Conservation (phyloP, 1,139 yeast genomes). For the Tardiomyces blankii region DNA sequence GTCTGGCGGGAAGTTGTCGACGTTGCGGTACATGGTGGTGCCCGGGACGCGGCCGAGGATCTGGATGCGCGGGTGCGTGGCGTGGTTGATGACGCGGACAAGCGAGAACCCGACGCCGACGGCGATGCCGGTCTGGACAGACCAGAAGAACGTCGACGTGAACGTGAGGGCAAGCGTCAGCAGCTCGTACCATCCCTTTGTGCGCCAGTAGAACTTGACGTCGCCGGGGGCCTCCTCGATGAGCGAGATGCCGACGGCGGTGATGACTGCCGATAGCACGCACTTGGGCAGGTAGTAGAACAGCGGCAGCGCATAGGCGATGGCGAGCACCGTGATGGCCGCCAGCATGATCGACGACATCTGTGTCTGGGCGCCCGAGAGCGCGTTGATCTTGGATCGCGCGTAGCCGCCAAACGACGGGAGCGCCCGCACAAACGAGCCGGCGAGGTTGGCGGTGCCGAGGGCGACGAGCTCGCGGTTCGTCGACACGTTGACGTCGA, state of each 20-base stretch:
- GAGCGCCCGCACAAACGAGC: constrained; percentile 63
- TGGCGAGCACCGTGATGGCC: constrained; percentile 52
- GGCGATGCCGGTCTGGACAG: constrained; percentile 83
- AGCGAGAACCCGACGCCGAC: constrained; percentile 76
- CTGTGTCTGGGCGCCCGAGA: constrained; percentile 79
- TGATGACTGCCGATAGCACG: constrained; percentile 69
- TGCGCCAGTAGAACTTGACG: constrained; percentile 56
- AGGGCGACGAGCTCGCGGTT: constrained; percentile 63
- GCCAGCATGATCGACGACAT: constrained; percentile 80
- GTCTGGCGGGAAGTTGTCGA: constrained; percentile 38
- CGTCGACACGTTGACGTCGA: constrained; percentile 25
- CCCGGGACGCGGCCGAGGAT: constrained; percentile 77
- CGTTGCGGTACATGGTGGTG: constrained; percentile 64
- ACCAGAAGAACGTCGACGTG: constrained; percentile 60
- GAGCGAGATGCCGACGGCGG: constrained; percentile 66
- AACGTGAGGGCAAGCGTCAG: constrained; percentile 65
- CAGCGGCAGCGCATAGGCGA: constrained; percentile 47
- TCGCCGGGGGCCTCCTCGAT: constrained; percentile 86
- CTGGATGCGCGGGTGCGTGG: constrained; percentile 82
- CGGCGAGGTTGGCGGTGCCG: constrained; percentile 62
- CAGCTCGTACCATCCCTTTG: constrained; percentile 70
- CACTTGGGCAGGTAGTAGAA: constrained; percentile 73
- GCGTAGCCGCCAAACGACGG: constrained; percentile 98
- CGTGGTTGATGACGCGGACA: constrained; percentile 70
- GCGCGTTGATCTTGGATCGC: constrained; percentile 76